Evolutionary conservation across 2,329 filamentous ascomycete genomes (phyloP), one percentile per base, ranked within the genome.

Genomic region (Apiospora arundinis): DNA sequence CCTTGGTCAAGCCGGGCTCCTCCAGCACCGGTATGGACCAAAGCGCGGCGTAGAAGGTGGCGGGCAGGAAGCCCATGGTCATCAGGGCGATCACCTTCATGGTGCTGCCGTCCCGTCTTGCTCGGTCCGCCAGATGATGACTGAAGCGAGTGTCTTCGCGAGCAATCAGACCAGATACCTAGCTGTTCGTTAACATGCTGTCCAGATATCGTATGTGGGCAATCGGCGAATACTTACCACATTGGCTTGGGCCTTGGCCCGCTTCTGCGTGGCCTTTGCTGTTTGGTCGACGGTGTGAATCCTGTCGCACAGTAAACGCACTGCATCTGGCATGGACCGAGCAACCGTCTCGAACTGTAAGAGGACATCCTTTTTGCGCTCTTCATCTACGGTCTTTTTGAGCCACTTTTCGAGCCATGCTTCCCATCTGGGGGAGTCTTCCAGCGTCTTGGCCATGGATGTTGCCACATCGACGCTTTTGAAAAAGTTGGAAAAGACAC

Each of bases 11-110:
- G 12, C 65, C 65, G 0, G 45, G 44, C 4, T 68, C 48, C 21
- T 69, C 67, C 1, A 69, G 9, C 8, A 52, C 46, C 1, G 77
- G 77, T 23, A 77, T 40, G 0, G 74, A 72, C 44, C 79, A 80
- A 23, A 80, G 72, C 2, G 78, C 75, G 11, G 82, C 80, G 72
- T 83, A 78, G 72, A 83, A 84, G 16, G 81, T 83, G 0, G 79
- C 81, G 2, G 83, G 83, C 1, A 83, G 79, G 72, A 84, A 84
- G 2, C 80, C 72, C 74, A 83, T 81, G 48, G 81, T 83, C 70
- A 84, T 76, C 2, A 82, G 74, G 0, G 82, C 80, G 21, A 84
- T 80, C 3, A 79, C 80, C 66, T 81, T 79, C 80, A 84, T 83
- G 9, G 79, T 78, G 1, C 77, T 75, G 69, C 79, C 80, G 67